Conservation (phyloP, 176 grass and related monocot species). For the Oryza punctata region DNA sequence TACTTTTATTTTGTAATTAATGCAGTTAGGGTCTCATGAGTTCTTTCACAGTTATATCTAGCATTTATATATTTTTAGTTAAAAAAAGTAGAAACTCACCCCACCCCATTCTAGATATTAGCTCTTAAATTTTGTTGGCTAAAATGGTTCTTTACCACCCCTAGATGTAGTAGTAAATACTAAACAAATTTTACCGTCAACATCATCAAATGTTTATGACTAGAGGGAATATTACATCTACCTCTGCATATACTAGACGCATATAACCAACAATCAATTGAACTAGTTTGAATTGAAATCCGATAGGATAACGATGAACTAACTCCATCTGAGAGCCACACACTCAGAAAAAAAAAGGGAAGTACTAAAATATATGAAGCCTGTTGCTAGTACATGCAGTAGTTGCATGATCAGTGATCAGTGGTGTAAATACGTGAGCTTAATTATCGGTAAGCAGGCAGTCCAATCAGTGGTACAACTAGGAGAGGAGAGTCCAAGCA, state of each 20-base stretch:
- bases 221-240: neutral
- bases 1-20: no score
- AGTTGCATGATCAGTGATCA: neutral
- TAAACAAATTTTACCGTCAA: no score
- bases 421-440: neutral
- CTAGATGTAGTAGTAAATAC: no score
- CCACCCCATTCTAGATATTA: no score
- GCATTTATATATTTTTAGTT: no score
- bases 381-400: neutral
- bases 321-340: neutral
- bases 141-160: no score
- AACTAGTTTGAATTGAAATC: neutral
- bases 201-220: no score
- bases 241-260: no score
- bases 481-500: neutral
- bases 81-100: no score
- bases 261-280: neutral
- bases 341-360: neutral
- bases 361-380: neutral
- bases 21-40: no score
- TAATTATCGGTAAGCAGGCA: conserved; percentile 26
- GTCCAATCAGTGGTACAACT: neutral
- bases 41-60: no score
- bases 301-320: neutral
- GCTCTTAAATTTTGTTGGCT: no score